phyloP scores from a whole-genome alignment of 768 basidiomycete species.

The Leccinum subgranulosum region DNA sequence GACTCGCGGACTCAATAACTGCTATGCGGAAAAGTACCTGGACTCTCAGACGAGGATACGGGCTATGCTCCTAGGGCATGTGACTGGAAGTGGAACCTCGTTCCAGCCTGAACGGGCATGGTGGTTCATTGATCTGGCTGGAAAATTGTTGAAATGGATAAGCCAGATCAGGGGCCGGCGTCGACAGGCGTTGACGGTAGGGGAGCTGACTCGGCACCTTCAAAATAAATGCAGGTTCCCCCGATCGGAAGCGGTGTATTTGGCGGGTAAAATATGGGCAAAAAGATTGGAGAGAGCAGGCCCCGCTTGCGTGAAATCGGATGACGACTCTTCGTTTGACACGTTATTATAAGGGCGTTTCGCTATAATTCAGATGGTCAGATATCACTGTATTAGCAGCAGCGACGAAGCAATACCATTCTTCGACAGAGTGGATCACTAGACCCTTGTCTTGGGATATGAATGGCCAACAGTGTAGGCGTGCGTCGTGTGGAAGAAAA shows the following conservation, averaged over 20 bases:
- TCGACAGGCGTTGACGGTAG: constrained; percentile 15
- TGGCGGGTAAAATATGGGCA: constrained; percentile 25
- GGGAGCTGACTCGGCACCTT: constrained; percentile 21
- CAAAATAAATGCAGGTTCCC: constrained; percentile 24
- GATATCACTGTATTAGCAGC: constrained; percentile 10
- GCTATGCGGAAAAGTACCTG: constrained; percentile 28
- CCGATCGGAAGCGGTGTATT: constrained; percentile 16
- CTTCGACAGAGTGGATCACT: constrained; percentile 2
- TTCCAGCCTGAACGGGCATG: constrained; percentile 22
- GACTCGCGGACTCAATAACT: constrained; percentile 23
- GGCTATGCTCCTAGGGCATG: constrained; percentile 19
- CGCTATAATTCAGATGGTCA: not conserved
- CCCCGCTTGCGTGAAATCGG: constrained; percentile 24
- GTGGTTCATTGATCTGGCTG: constrained; percentile 26
- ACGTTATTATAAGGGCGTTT: constrained; percentile 5
- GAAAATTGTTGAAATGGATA: constrained; percentile 19
- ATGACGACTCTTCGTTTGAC: constrained; percentile 11
- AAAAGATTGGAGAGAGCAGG: constrained; percentile 17
- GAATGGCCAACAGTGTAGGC: constrained; percentile 1
- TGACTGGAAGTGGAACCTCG: constrained; percentile 8
- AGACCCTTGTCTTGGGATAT: constrained; percentile 9
- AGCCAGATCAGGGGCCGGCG: constrained; percentile 11
- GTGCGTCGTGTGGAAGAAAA: constrained; percentile 1
- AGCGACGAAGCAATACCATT: constrained; percentile 1
- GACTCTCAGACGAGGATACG: constrained; percentile 30